Conservation (phyloP, 2,329 filamentous ascomycete genomes). For the Scedosporium boydii region DNA sequence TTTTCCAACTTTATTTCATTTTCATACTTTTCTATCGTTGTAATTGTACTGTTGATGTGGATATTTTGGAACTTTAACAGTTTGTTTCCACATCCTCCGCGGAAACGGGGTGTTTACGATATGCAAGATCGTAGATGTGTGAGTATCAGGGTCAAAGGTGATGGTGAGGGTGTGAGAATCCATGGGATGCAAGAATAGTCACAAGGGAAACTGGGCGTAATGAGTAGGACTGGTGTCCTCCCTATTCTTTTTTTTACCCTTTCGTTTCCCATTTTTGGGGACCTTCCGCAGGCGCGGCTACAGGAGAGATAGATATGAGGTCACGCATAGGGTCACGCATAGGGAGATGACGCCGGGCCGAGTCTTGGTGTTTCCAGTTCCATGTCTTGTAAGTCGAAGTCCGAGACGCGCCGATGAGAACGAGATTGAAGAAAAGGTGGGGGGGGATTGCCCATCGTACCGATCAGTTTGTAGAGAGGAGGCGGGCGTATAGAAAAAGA, state of each 20-base stretch:
- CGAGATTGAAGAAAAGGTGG: not conserved
- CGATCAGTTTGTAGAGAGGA: not conserved
- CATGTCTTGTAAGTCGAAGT: not conserved
- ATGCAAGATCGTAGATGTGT: not conserved
- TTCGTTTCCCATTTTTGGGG: not conserved
- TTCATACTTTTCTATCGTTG: not conserved
- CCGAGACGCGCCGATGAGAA: not conserved
- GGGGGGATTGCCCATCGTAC: not conserved
- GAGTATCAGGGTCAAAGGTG: not conserved
- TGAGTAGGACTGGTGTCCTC: not conserved
- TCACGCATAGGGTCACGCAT: not conserved
- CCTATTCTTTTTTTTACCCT: not conserved
- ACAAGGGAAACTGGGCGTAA: not conserved
- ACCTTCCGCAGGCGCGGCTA: not conserved
- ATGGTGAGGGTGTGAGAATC: not conserved
- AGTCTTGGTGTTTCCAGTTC: not conserved
- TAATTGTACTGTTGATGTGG: not conserved
- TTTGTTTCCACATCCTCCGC: not conserved
- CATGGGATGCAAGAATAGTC: not conserved
- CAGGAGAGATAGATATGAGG: not conserved
- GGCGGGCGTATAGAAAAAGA: not conserved
- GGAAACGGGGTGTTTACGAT: not conserved
- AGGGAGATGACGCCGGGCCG: conserved; percentile 1
- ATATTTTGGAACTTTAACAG: not conserved
- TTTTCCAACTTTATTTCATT: not conserved